These are phyloP conservation scores for Neurospora sp. DNA, from an alignment of 495 filamentous ascomycete genomes.

Conservation along the genomic window DNA sequence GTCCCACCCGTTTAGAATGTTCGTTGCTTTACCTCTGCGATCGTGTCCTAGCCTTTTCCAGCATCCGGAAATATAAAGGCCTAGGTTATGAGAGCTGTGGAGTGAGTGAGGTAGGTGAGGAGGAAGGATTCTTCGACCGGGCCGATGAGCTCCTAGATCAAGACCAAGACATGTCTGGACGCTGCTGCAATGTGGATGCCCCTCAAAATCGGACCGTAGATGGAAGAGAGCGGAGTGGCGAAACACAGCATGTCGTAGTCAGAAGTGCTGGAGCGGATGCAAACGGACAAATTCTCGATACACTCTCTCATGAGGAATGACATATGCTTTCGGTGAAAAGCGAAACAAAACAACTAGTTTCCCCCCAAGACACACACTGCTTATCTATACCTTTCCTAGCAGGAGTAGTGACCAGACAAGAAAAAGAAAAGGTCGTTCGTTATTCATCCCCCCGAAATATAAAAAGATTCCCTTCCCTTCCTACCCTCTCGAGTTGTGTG, in stretches of 20 bases:
- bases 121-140: not conserved
- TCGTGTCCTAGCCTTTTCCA: too few relatives aligned
- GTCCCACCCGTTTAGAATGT: not conserved
- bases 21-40: not conserved
- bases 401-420: slow-evolving; percentile 14
- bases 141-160: not conserved
- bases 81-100: not conserved
- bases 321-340: slow-evolving; percentile 3
- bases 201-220: not conserved
- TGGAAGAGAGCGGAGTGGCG: not conserved
- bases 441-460: slow-evolving; percentile 21
- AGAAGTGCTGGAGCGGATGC: not conserved
- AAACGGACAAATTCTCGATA: not conserved
- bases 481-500: not conserved
- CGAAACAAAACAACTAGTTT: slow-evolving; percentile 12
- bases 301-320: not conserved
- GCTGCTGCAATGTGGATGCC: not conserved
- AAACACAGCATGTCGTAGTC: not conserved
- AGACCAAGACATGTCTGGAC: not conserved
- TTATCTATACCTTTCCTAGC: slow-evolving; percentile 24
- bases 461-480: slow-evolving; percentile 8
- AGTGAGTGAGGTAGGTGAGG: not conserved
- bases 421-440: slow-evolving; percentile 16
- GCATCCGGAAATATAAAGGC: not conserved
- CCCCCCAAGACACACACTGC: slow-evolving; percentile 6